These are phyloP conservation scores for Pythium chondricola DNA, from an alignment of 352 stramenopile genomes.

Conservation along the genomic window DNA sequence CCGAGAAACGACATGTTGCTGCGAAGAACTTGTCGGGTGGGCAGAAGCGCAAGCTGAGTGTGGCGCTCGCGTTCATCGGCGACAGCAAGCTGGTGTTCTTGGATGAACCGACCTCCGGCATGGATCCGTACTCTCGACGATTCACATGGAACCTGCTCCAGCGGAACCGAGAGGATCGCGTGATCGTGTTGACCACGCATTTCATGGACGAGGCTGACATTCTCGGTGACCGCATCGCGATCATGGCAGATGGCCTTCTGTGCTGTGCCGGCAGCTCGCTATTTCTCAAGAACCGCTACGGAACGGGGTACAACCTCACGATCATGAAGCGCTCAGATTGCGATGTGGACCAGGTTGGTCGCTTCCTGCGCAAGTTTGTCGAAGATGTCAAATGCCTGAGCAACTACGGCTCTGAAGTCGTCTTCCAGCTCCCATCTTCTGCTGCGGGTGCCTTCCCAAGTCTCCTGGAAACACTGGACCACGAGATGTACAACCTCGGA, in stretches of 20 bases:
- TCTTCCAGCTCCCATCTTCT: constrained; percentile 91
- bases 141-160: constrained; percentile 94
- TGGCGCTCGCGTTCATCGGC: constrained; percentile 94
- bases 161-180: constrained; percentile 65
- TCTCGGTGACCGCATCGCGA: constrained; percentile 80
- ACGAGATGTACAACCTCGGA: constrained; percentile 28
- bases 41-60: constrained; percentile 94
- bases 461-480: constrained; percentile 88
- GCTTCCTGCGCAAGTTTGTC: constrained; percentile 53
- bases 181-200: constrained; percentile 77
- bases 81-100: constrained; percentile 88
- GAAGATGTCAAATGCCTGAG: constrained; percentile 73
- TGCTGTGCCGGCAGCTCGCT: constrained; percentile 79
- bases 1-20: constrained; percentile 75
- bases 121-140: constrained; percentile 93
- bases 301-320: constrained; percentile 87
- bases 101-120: constrained; percentile 92
- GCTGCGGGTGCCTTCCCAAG: constrained; percentile 79
- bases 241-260: constrained; percentile 90
- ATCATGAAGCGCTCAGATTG: constrained; percentile 41
- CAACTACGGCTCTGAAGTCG: constrained; percentile 92
- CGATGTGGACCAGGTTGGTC: constrained; percentile 23
- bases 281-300: constrained; percentile 93
- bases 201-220: constrained; percentile 88
- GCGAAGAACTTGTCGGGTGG: constrained; percentile 81